A percentile compares a stretch with the other conserved stretches of the same genome.
phyloP scores from a whole-genome alignment of 345 rosid genomes.

The Toxicodendron radicans region DNA sequence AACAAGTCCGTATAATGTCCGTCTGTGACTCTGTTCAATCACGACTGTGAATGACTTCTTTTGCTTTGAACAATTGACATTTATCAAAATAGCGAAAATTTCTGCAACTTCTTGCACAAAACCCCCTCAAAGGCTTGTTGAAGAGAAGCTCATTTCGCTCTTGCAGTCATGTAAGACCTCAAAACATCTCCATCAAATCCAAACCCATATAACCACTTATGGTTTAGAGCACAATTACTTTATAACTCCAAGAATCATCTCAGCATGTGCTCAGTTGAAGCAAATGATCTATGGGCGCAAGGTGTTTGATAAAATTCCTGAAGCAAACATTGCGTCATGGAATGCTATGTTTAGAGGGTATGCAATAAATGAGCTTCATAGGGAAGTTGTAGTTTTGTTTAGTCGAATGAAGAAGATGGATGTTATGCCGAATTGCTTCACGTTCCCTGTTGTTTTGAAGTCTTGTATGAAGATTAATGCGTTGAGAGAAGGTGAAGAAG shows the following conservation, averaged over 20 bases:
- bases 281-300: conserved; percentile 49
- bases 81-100: conserved; percentile 36
- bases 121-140: conserved; percentile 42
- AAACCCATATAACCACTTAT: conserved; percentile 39
- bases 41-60: too few relatives aligned
- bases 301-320: conserved; percentile 64
- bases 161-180: conserved; percentile 60
- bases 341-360: conserved; percentile 71
- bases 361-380: conserved; percentile 30
- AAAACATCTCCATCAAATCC: conserved; percentile 59
- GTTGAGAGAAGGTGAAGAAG: conserved; percentile 55
- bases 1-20: too few relatives aligned
- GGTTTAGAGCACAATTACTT: conserved; percentile 47
- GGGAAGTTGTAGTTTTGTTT: conserved; percentile 48
- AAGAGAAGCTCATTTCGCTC: conserved; percentile 54
- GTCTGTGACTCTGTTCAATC: too few relatives aligned
- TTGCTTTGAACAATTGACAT: too few relatives aligned
- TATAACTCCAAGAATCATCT: conserved; percentile 47
- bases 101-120: conserved; percentile 22
- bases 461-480: conserved; percentile 52
- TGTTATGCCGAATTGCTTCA: conserved; percentile 64
- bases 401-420: conserved; percentile 47
- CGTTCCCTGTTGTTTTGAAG: conserved; percentile 65
- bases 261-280: conserved; percentile 22
- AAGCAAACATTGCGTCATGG: conserved; percentile 48